These are phyloP conservation scores for Oidium heveae DNA, from an alignment of 2,329 filamentous ascomycete species.

Conservation along the genomic window DNA sequence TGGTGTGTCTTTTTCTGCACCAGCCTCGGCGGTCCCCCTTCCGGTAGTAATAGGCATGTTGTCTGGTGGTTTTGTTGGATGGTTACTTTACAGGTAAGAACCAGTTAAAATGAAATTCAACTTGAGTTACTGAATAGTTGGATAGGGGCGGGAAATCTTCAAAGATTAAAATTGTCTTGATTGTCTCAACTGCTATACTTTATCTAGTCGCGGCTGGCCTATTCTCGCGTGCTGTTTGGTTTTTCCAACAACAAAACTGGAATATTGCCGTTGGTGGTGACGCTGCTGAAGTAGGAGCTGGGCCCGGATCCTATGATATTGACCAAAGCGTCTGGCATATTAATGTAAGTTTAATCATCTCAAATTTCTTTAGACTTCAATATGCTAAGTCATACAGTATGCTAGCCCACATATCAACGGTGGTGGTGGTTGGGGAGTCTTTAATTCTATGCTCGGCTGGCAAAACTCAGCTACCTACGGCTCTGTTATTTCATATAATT, in stretches of 20 bases:
- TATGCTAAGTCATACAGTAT: conserved; percentile 25
- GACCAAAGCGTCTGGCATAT: conserved; percentile 59
- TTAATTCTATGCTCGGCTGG: conserved; percentile 73
- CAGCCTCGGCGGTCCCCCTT: conserved; percentile 52
- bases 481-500: conserved; percentile 64
- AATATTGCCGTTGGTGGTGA: conserved; percentile 22
- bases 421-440: conserved; percentile 62
- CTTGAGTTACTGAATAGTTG: background rate
- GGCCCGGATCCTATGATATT: conserved; percentile 60
- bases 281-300: conserved; percentile 33
- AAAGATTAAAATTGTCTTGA: conserved; percentile 52
- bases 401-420: conserved; percentile 50
- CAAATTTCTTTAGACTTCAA: background rate
- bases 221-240: conserved; percentile 55
- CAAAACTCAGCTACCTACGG: conserved; percentile 72
- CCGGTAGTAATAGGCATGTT: conserved; percentile 42
- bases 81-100: conserved; percentile 50
- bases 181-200: conserved; percentile 56
- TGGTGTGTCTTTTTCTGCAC: conserved; percentile 53
- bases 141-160: conserved; percentile 33
- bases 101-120: background rate
- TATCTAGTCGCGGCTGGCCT: conserved; percentile 68
- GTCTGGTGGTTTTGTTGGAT: conserved; percentile 43
- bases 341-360: conserved; percentile 26
- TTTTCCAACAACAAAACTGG: conserved; percentile 46